Evolutionary conservation across 768 basidiomycete genomes (phyloP).

Genomic region (Hirschioporus abietinus): DNA sequence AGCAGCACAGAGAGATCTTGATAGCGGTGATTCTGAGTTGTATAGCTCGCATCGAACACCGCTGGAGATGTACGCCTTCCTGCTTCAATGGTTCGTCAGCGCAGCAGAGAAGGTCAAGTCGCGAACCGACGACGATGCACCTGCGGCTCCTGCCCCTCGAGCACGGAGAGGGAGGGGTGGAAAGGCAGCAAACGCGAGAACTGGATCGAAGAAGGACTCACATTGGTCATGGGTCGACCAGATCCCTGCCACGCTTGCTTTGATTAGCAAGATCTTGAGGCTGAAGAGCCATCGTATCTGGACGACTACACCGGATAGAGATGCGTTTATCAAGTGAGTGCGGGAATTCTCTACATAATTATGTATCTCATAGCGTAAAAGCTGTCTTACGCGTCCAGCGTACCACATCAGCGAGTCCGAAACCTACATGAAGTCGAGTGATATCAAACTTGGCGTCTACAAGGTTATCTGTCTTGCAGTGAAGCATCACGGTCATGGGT

Average conservation of each 20-base stretch:
- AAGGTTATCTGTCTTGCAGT: constrained; percentile 89
- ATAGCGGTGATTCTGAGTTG: constrained; percentile 59
- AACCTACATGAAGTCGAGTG: constrained; percentile 74
- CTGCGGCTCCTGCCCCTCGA: constrained; percentile 39
- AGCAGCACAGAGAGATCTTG: constrained; percentile 59
- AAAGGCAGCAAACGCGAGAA: constrained; percentile 44
- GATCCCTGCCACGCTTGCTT: constrained; percentile 59
- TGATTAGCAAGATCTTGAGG: constrained; percentile 69
- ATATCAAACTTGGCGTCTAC: constrained; percentile 72
- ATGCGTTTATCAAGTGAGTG: constrained; percentile 78
- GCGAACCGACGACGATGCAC: constrained; percentile 38
- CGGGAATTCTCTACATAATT: constrained; percentile 1
- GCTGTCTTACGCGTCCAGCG: constrained; percentile 83
- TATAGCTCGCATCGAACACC: constrained; percentile 61
- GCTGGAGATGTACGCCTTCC: constrained; percentile 88
- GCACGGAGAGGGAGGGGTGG: constrained; percentile 55
- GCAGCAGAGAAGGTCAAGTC: constrained; percentile 74
- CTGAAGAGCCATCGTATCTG: constrained; percentile 77
- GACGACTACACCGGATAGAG: constrained; percentile 82
- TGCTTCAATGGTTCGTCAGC: constrained; percentile 86
- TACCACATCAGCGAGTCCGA: constrained; percentile 86
- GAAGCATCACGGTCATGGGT: constrained; percentile 81
- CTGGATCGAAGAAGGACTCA: constrained; percentile 32
- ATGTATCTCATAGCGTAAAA: constrained; percentile 25
- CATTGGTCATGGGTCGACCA: constrained; percentile 77